Evolutionary conservation across 2,329 filamentous ascomycete genomes (phyloP).

Genomic region (Domatiomyces catenatus): DNA sequence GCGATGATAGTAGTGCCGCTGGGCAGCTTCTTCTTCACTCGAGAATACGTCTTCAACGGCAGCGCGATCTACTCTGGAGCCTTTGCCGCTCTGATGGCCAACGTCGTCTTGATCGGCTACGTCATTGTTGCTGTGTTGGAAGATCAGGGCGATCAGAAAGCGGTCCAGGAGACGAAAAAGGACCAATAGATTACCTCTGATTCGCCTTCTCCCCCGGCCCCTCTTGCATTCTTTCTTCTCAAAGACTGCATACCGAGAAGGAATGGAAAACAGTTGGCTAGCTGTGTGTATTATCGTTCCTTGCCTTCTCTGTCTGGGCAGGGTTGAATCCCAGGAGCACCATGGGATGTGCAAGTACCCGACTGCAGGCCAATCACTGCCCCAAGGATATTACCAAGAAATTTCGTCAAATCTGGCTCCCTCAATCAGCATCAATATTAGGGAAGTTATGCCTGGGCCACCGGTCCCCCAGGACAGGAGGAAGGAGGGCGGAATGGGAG

Average conservation of each 20-base stretch:
- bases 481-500: too few species aligned
- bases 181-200: constrained; percentile 21
- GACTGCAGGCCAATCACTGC: neutral
- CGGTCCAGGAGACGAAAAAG: constrained; percentile 40
- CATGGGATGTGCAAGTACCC: neutral
- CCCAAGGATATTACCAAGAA: too few species aligned
- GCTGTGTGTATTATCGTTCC: too few species aligned
- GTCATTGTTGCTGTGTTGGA: constrained; percentile 83
- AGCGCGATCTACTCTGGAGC: constrained; percentile 80
- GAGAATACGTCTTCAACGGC: constrained; percentile 62
- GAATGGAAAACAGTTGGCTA: too few species aligned
- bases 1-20: constrained; percentile 85
- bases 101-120: constrained; percentile 80
- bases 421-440: too few species aligned
- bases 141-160: constrained; percentile 62
- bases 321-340: too few species aligned
- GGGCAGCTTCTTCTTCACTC: constrained; percentile 70
- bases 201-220: too few species aligned
- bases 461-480: too few species aligned
- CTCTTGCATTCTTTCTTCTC: neutral
- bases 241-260: neutral
- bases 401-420: too few species aligned
- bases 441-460: too few species aligned
- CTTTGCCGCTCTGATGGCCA: constrained; percentile 74
- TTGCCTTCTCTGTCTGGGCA: too few species aligned